phyloP scores from a whole-genome alignment of 306 rosid genomes.

The Notholithocarpus densiflorus region DNA sequence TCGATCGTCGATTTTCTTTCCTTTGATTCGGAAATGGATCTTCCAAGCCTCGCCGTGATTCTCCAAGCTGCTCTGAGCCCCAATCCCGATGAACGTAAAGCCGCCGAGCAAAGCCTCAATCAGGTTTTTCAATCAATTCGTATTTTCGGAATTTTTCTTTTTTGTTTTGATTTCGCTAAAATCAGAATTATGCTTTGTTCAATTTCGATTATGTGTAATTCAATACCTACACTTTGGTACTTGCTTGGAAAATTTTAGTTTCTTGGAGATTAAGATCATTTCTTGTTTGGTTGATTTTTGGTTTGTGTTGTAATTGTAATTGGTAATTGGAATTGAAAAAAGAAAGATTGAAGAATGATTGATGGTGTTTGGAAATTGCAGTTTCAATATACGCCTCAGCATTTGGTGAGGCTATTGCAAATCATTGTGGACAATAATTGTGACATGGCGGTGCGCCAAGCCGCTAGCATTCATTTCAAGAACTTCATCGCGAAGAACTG shows the following conservation, averaged over 20 bases:
- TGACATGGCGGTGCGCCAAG: constrained; percentile 90
- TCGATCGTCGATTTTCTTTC: constrained; percentile 13
- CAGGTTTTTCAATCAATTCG: constrained; percentile 47
- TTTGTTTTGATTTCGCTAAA: neutral
- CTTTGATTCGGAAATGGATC: constrained; percentile 56
- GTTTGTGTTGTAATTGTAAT: no score
- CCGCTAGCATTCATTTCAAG: constrained; percentile 96
- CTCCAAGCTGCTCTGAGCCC: constrained; percentile 95
- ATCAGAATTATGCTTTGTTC: neutral
- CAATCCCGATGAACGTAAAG: constrained; percentile 86
- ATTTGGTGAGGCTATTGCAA: constrained; percentile 84
- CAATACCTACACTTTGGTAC: no score
- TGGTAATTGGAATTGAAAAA: no score
- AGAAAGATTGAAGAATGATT: no score
- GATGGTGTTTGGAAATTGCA: constrained; percentile 18
- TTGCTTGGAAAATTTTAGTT: no score
- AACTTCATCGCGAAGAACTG: constrained; percentile 89
- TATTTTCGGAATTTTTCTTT: neutral
- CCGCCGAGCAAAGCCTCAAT: constrained; percentile 84
- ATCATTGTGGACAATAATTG: constrained; percentile 80
- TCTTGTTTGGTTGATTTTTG: no score
- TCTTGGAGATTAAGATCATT: no score
- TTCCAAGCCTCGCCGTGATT: constrained; percentile 55
- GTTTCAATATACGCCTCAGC: constrained; percentile 91
- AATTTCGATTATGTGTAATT: neutral